Conservation (phyloP, 176 grass and related monocot genomes). For the Hordeum vulgare region DNA sequence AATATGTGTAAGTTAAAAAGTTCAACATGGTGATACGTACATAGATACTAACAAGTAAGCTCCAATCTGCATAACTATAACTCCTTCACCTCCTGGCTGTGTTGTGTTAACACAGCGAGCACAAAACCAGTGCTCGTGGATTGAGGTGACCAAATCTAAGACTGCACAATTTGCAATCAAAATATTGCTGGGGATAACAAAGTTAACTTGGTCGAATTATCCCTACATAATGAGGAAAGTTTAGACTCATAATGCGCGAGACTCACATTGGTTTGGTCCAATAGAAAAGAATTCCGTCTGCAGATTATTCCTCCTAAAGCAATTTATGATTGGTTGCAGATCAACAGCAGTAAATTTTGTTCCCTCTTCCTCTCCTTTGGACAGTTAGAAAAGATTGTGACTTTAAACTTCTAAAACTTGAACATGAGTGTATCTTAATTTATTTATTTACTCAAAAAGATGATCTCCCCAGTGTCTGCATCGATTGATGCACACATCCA, state of each 20-base stretch:
- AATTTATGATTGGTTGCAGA: constrained; percentile 72
- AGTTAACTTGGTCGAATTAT: not conserved
- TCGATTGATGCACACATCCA: no score
- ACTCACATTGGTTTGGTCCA: no score
- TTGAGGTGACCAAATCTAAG: constrained; percentile 84
- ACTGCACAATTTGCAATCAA: constrained; percentile 11
- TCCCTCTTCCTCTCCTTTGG: constrained; percentile 90
- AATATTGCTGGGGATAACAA: not conserved
- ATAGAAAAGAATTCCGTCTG: constrained; percentile 82
- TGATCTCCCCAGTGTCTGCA: no score
- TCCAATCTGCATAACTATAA: constrained; percentile 73
- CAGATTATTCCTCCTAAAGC: constrained; percentile 61
- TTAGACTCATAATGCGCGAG: no score
- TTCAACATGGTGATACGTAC: constrained; percentile 38
- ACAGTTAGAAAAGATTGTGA: not conserved
- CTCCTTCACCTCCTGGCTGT: constrained; percentile 73
- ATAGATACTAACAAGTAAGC: constrained; percentile 59
- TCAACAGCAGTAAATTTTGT: constrained; percentile 56
- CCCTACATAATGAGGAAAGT: no score
- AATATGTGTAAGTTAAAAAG: not conserved
- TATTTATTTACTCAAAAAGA: no score
- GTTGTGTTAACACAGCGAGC: constrained; percentile 58
- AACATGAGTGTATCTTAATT: no score
- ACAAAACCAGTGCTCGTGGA: constrained; percentile 77
- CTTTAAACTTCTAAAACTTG: not conserved